Evolutionary conservation across 345 rosid species (phyloP), one percentile per base, ranked within the genome.

Genomic region (Physaria fendleri): DNA sequence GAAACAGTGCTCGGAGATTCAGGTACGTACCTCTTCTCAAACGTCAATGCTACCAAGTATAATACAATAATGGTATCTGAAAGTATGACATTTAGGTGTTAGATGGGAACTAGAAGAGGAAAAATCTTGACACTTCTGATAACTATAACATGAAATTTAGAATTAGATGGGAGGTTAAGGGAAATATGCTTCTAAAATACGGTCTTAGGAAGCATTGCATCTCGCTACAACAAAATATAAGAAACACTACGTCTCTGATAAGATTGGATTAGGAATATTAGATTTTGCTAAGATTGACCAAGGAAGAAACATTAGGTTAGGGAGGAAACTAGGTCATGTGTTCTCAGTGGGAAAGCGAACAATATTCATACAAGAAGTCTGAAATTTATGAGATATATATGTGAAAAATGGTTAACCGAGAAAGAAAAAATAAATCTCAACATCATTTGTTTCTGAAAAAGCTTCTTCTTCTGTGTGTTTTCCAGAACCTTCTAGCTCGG

Each of bases 1-100:
- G 78, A 87, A 78, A 74, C 95, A 90, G 60, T 87, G 97, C 77
- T 78, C 80, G 8, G 95, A 90, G 71, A 82, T 90, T 67, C 95
- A 86, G 95, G 97, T 86, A 75, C 3, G 5, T 5, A 4, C 53
- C 43, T 17, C 32, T 44, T 32, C 47, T 33, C 44, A 24, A 29
- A 12, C 28, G 13, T 55, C 13, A 47, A 38, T 53, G 34, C 33
- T 34, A 9, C n/a, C 22, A 45, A 24, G 13, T 25, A 15, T 5
- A 15, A 13, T 33, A 58, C 14, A 13, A 5, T 30, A 10, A 25
- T 8, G 5, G 1, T 35, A 33, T 48, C 32, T 44, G 33, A 18
- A 45, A 44, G 21, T 14, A 22, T 46, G 5, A 17, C 1, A 6
- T 57, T 13, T 14, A 4, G 28, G 22, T 17, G 2, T 21, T 27